Percentiles rank a stretch among this genome's conserved stretches.
These are phyloP conservation scores for Avena eriantha DNA, from an alignment of 176 grass and related monocot species.

Conservation along the genomic window DNA sequence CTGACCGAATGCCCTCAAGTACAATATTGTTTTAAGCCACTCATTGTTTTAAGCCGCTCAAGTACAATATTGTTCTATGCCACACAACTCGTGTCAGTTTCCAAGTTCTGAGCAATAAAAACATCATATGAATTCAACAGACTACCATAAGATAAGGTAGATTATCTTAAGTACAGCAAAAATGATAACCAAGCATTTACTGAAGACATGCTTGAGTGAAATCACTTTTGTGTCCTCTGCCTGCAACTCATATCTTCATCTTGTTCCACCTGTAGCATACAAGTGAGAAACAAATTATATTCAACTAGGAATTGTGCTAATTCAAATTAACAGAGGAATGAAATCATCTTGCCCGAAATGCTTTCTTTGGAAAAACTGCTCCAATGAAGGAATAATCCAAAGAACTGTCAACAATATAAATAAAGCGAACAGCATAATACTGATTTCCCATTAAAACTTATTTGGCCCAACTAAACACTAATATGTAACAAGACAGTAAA, in stretches of 20 bases:
- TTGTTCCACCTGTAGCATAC: slow-evolving; percentile 43
- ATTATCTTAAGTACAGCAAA: slow-evolving; percentile 19
- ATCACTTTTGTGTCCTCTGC: slow-evolving; percentile 38
- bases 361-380: slow-evolving; percentile 12
- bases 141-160: neutral
- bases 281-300: neutral
- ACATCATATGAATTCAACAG: neutral
- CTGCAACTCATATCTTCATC: slow-evolving; percentile 40
- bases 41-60: neutral
- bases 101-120: neutral
- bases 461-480: neutral
- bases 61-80: neutral
- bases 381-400: neutral
- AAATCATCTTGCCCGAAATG: neutral
- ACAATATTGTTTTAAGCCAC: too few species aligned
- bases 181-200: neutral
- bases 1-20: too few species aligned
- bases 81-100: neutral
- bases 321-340: neutral
- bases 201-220: neutral
- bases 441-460: neutral
- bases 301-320: neutral
- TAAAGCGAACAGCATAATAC: neutral
- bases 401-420: neutral
- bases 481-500: neutral